Conservation (phyloP, 768 basidiomycete species). For the Pisolithus albus region DNA sequence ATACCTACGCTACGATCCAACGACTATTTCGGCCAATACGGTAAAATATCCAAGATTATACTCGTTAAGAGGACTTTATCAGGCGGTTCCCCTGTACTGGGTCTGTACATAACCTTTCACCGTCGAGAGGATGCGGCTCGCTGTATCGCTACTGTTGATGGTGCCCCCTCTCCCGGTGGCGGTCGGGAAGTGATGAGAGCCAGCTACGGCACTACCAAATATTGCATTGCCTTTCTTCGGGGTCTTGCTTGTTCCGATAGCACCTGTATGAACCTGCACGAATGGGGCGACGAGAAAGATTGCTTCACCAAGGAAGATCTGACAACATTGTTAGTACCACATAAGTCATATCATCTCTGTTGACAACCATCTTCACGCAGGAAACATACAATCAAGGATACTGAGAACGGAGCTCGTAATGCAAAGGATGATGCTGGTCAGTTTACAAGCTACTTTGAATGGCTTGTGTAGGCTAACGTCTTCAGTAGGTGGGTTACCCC, state of each 20-base stretch:
- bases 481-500: slow-evolving; percentile 48
- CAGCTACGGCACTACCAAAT: slow-evolving; percentile 94
- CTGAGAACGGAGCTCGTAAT: slow-evolving; percentile 58
- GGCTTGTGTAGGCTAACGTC: slow-evolving; percentile 6
- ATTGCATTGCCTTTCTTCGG: slow-evolving; percentile 93
- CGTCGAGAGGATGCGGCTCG: slow-evolving; percentile 91
- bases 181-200: slow-evolving; percentile 87
- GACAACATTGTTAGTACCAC: slow-evolving; percentile 68
- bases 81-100: slow-evolving; percentile 69
- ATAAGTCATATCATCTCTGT: slow-evolving; percentile 1
- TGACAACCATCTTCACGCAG: slow-evolving; percentile 30
- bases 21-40: slow-evolving; percentile 98
- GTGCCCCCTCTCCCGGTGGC: slow-evolving; percentile 83
- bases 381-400: slow-evolving; percentile 90
- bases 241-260: slow-evolving; percentile 78
- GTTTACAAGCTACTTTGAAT: neutral
- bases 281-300: slow-evolving; percentile 98
- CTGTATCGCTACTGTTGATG: slow-evolving; percentile 89
- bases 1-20: slow-evolving; percentile 88
- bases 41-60: slow-evolving; percentile 93
- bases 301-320: slow-evolving; percentile 96
- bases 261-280: slow-evolving; percentile 91
- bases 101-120: slow-evolving; percentile 96
- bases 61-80: slow-evolving; percentile 83
- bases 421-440: slow-evolving; percentile 56